Evolutionary conservation across 2,329 filamentous ascomycete species (phyloP).

Genomic region (Mycosphaerella sp.): DNA sequence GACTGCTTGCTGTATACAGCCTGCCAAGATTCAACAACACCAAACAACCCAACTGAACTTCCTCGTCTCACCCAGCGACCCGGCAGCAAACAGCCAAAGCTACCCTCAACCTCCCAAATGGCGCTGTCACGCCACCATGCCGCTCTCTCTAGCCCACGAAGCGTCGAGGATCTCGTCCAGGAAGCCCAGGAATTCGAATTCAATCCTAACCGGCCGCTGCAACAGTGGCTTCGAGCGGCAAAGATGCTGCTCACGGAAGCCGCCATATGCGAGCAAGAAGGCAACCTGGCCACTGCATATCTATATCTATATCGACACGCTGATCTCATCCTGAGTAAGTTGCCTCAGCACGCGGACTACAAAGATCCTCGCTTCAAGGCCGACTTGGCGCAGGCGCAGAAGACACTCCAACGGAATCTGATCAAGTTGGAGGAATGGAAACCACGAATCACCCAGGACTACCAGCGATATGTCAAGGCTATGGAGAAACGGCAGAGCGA

Average conservation of each 20-base stretch:
- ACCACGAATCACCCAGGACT: conserved; percentile 65
- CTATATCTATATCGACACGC: conserved; percentile 87
- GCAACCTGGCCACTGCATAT: conserved; percentile 82
- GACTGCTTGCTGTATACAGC: too few species aligned
- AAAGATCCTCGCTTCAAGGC: conserved; percentile 55
- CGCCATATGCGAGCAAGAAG: conserved; percentile 74
- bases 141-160: conserved; percentile 35
- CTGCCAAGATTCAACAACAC: too few species aligned
- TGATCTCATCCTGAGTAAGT: conserved; percentile 68
- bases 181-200: conserved; percentile 77
- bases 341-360: conserved; percentile 70
- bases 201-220: conserved; percentile 67
- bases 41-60: not conserved
- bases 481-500: conserved; percentile 36
- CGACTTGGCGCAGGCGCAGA: conserved; percentile 51
- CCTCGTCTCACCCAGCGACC: not conserved
- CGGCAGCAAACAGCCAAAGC: not conserved
- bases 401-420: conserved; percentile 58
- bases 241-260: conserved; percentile 52
- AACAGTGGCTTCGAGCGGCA: conserved; percentile 29
- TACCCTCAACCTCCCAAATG: conserved; percentile 15
- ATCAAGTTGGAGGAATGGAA: conserved; percentile 70
- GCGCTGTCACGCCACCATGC: conserved; percentile 29
- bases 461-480: conserved; percentile 59
- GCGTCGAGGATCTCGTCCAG: conserved; percentile 67